Base-by-base conservation (phyloP, 73 alveolate species). In the Diophrys appendiculata region DNA sequence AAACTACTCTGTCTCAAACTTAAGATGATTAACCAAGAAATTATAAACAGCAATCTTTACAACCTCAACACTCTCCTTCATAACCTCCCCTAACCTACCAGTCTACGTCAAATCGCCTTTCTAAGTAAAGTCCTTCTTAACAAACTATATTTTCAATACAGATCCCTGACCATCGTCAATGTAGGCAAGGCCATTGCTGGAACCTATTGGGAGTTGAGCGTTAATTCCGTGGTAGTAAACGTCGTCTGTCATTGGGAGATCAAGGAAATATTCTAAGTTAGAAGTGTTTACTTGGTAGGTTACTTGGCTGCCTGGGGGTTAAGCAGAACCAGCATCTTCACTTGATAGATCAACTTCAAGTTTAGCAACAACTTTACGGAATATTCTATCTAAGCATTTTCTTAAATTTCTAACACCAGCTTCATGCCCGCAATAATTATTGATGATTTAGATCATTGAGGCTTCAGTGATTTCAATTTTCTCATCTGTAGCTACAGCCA, bases 331-430 rank as follows among this genome's bases (percentile, higher is more conserved):
- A 54, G 82, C 11, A 75, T 54, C 74, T 90, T 77, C 33, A 54
- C 55, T 34, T 23, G 78, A 29, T 79, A 74, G 54, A 29, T 25
- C 23, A n/a, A n/a, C n/a, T n/a, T 76, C 76, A 11, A 92, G 83
- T 71, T 92, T 89, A 3, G 93, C 86, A 13, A 89, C 97, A 68
- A 88, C 86, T 74, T 92, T 92, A 72, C 97, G 78, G 70, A 92
- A 90, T 33, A 92, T 73, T 43, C 92, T 78, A 69, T 92, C 97
- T 54, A 92, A 28, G 77, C 97, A 92, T 72, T 92, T 92, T 56
- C 93, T 78, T 64, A 92, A 84, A 52, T 82, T 90, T 83, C 97
- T 92, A 32, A 92, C 97, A 24, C 97, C 97, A 26, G 93, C 91
- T 64, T 92, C 97, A 35, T 87, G 82, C 52, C 81, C 85, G 69